Evolutionary conservation across 805 yeast genomes (phyloP), one percentile per base, ranked within the genome.

Genomic region (Saccharomycopsis sp.): DNA sequence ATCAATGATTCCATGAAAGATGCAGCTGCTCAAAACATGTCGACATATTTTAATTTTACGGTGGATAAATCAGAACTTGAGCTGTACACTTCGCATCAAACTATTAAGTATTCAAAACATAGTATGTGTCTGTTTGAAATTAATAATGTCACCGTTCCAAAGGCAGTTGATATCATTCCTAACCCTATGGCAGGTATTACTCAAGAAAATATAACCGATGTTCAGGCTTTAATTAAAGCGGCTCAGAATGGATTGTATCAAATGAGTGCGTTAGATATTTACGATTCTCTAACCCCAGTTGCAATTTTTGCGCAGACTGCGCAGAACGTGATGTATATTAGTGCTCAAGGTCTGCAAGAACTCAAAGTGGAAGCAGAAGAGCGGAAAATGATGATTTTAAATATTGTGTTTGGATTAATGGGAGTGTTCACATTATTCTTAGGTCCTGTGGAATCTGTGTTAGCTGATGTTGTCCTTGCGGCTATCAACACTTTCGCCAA

Each of bases 401-500:
- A 39, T n/a, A 46, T 46, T 24, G 31, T 46, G 11, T 42, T 46
- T 9, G 29, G 41, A 21, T 21, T 46, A 16, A 20, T 42, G 8
- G 45, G 50, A 17, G 41, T 42, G 14, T 31, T 33, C n/a, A 38
- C 46, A 7, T 16, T 46, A n/a, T 41, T 42, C 13, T 38, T 41
- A 19, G 46, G 31, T 37, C 35, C 38, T 5, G 32, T 35, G 13
- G 41, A 23, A 34, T 41, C 40, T 4, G 41, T 32, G 9, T 24
- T 38, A 7, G 38, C 40, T 22, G 17, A 27, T 32, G 34, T 34
- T 14, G 21, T 24, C 11, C 17, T 39, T 14, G 23, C 19, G 4
- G 23, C 42, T 17, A 29, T 39, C 16, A 16, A 37, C n/a, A 32
- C 33, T 13, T 21, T 43, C 11, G 27, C 35, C 21, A 22, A 29